phyloP scores from a whole-genome alignment of 495 filamentous ascomycete species.

The Oidiodendron maius region DNA sequence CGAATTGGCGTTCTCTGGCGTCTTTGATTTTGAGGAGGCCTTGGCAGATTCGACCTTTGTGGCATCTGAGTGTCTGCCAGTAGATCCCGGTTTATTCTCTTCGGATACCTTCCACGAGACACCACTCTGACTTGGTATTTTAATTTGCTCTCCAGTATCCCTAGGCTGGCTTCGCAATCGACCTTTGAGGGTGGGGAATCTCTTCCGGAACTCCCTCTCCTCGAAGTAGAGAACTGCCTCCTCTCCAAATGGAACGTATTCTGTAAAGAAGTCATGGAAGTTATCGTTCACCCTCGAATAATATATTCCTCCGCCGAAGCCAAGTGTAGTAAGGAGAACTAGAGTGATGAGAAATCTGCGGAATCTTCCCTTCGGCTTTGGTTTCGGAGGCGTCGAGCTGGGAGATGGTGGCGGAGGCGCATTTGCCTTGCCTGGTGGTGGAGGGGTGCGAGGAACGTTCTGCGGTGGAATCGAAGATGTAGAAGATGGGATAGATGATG shows the following conservation, averaged over 20 bases:
- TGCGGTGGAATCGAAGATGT: conserved; percentile 52
- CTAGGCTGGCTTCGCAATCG: conserved; percentile 30
- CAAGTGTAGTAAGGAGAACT: conserved; percentile 63
- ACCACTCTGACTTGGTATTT: conserved; percentile 78
- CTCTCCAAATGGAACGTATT: conserved; percentile 93
- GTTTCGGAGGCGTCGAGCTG: conserved; percentile 47
- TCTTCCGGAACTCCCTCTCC: conserved; percentile 86
- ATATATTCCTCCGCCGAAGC: conserved; percentile 84
- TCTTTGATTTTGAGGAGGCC: conserved; percentile 21
- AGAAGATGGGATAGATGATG: conserved; percentile 40
- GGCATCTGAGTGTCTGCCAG: conserved; percentile 23
- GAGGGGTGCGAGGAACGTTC: conserved; percentile 54
- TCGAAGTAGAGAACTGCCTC: conserved; percentile 95
- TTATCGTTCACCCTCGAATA: conserved; percentile 91
- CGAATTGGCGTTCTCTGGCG: conserved; percentile 18
- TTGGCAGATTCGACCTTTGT: conserved; percentile 28
- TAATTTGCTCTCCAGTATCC: conserved; percentile 67
- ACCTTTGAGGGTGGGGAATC: conserved; percentile 64
- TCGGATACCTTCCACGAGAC: conserved; percentile 75
- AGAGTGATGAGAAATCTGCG: conserved; percentile 66
- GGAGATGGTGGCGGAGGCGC: conserved; percentile 40
- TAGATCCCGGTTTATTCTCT: conserved; percentile 41
- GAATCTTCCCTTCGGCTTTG: conserved; percentile 66
- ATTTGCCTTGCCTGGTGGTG: conserved; percentile 39
- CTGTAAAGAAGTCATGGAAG: conserved; percentile 99